Evolutionary conservation across 768 basidiomycete genomes (phyloP), one percentile per base, ranked within the genome.

Genomic region (Imleria badia): DNA sequence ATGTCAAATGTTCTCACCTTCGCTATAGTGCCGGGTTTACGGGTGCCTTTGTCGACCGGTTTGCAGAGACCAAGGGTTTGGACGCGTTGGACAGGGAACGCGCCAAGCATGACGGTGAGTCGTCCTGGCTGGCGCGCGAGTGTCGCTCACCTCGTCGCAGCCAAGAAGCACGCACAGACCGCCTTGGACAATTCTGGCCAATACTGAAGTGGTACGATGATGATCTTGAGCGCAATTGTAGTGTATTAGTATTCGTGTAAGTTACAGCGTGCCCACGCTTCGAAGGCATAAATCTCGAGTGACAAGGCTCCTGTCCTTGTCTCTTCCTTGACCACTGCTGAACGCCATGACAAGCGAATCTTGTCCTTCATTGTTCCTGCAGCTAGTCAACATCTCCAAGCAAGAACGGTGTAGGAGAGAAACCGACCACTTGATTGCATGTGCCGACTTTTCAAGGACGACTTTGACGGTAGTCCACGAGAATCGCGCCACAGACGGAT

Each of bases 381-480:
- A 48, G 20, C 35, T 14, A 23, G 39, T 61, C 20, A 55, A 38
- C 26, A 7, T 48, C n/a, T 19, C 0, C 1, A 53, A 22, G 19
- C 26, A 13, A 31, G 26, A 12, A 23, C 9, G 17, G 3, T 30
- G 14, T 17, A 19, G 33, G n/a, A 52, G 31, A 26, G 34, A 33
- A 50, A 55, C 65, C 4, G 35, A 95, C 96, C 97, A 99, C 74
- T 89, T 83, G 12, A 91, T 85, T 2, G 76, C 63, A 67, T 92
- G 87, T 1, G 82, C 96, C 36, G 83, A 75, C 65, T 90, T 90
- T 46, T 96, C 93, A 15, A 99, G 73, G 3, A 85, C 69, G 2
- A 91, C 81, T 66, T 94, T 94, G 56, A 95, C 85, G 0, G 97
- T 97, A 4, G 91, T 85, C 97, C 97, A 99, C 2, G 91, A 94